Conservation (phyloP, 1,284 basidiomycete species). For the Meira miltonrushii region DNA sequence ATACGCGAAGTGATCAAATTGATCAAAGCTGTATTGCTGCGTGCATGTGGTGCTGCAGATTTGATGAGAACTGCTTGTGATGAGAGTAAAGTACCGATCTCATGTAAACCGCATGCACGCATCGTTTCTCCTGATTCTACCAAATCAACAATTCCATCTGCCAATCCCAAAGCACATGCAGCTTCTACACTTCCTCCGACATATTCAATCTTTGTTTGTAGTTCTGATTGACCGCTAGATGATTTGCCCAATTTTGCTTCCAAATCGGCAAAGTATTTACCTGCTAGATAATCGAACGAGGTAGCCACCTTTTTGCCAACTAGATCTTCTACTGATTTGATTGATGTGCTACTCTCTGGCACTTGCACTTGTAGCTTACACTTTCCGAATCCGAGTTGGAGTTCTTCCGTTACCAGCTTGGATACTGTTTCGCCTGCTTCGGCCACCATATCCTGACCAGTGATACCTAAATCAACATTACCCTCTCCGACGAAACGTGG, state of each 20-base stretch:
- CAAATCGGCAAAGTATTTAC: conserved; percentile 69
- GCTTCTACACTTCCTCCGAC: conserved; percentile 97
- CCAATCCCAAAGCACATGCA: conserved; percentile 89
- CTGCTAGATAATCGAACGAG: conserved; percentile 81
- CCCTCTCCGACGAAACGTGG: conserved; percentile 98
- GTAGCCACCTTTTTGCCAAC: conserved; percentile 90
- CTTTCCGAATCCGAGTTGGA: conserved; percentile 87
- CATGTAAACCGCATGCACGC: conserved; percentile 91
- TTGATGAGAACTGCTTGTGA: conserved; percentile 93
- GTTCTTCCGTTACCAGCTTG: conserved; percentile 67
- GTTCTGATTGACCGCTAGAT: conserved; percentile 43
- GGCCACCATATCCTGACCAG: conserved; percentile 93
- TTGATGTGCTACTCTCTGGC: conserved; percentile 61
- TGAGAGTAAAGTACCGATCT: conserved; percentile 72
- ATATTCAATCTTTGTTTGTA: conserved; percentile 78
- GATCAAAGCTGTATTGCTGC: conserved; percentile 64
- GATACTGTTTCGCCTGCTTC: conserved; percentile 65
- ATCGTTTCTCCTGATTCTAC: conserved; percentile 96
- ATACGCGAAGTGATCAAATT: conserved; percentile 79
- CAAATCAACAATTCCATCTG: conserved; percentile 75
- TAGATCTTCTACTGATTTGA: conserved; percentile 71
- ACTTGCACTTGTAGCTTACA: conserved; percentile 93
- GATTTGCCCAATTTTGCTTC: conserved; percentile 59
- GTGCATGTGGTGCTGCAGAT: conserved; percentile 64
- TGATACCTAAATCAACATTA: conserved; percentile 84